Evolutionary conservation across 257 asterid species (phyloP), one percentile per base, ranked within the genome.

Genomic region (Gynochthodes officinalis): DNA sequence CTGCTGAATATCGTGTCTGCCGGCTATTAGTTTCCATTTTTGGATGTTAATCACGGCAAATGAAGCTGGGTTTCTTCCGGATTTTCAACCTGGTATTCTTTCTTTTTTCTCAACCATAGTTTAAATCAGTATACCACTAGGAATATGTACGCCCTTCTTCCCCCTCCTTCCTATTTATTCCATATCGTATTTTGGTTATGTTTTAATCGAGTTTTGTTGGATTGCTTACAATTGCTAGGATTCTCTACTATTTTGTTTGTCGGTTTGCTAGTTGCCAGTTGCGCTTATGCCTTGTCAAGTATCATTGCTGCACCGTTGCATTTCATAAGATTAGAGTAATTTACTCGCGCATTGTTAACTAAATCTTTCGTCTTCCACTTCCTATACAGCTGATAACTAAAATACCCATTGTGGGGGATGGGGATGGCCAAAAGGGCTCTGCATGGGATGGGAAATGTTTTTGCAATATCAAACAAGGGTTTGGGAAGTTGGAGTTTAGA

Each of bases 11-110:
- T 14, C 18, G 64, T n/a, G 39, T 70, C 72, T 46, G 52, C 15
- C 58, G 3, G 18, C 55, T 33, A 48, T 40, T 62, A 32, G n/a
- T 23, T 15, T 53, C 43, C 21, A 30, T 32, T 67, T 5, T 27
- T 6, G 4, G 0, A 2, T n/a, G 10, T 14, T 11, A 16, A 33
- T 33, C 7, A 25, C 14, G 73, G 27, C 75, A 55, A 69, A 71
- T 74, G 72, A 79, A 69, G 80, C 74, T 71, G 65, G 42, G 43
- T 43, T 37, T 70, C 37, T 23, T 63, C 60, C 46, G 64, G 37
- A 50, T 73, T 46, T 73, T 37, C 42, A 4, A 27, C 7, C 14
- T 15, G 42, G 69, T 10, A 44, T 0, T 59, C 18, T n/a, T 25
- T 46, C 21, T 19, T 13, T 46, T 46, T 12, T 15, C 52, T 15